Conservation (phyloP, 441 rosid species). For the Arabidopsis hybrid region DNA sequence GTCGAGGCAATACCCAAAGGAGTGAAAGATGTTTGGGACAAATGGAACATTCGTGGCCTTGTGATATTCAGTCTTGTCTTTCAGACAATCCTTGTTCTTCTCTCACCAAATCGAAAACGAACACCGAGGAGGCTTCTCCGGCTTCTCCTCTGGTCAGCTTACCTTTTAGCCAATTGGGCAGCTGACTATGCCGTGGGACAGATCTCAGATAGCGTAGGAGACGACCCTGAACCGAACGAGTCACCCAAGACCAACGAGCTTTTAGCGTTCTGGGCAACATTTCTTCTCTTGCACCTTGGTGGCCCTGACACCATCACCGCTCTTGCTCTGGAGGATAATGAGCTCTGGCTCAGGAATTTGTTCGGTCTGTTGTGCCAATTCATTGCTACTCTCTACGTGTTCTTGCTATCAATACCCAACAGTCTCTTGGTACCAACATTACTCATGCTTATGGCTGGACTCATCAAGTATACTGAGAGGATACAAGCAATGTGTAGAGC, state of each 20-base stretch:
- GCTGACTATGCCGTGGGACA: constrained; percentile 51
- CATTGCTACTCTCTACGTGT: constrained; percentile 47
- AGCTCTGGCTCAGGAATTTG: constrained; percentile 52
- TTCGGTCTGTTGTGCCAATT: constrained; percentile 49
- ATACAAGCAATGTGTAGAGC: constrained; percentile 55
- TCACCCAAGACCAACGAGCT: constrained; percentile 20
- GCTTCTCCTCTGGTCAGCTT: constrained; percentile 43
- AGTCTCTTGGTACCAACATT: constrained; percentile 37
- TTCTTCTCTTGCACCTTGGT: constrained; percentile 55
- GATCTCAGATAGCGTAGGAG: constrained; percentile 35
- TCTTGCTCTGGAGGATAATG: constrained; percentile 54
- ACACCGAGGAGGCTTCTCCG: neutral
- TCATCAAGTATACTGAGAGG: constrained; percentile 56
- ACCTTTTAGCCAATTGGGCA: constrained; percentile 43
- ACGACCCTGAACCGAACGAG: neutral
- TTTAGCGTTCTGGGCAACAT: constrained; percentile 50
- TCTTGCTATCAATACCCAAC: constrained; percentile 44
- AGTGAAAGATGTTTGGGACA: constrained; percentile 42
- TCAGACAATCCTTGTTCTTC: constrained; percentile 44
- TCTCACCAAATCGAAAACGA: constrained; percentile 44
- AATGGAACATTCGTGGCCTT: constrained; percentile 47
- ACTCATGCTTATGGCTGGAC: constrained; percentile 51
- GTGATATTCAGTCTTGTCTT: constrained; percentile 48
- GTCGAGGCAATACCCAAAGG: constrained; percentile 4
- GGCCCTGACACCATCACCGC: constrained; percentile 54